Percentiles rank a stretch among this genome's conserved stretches.
These are phyloP conservation scores for Aspergillus taichungensis DNA, from an alignment of 495 filamentous ascomycete species.

Conservation along the genomic window DNA sequence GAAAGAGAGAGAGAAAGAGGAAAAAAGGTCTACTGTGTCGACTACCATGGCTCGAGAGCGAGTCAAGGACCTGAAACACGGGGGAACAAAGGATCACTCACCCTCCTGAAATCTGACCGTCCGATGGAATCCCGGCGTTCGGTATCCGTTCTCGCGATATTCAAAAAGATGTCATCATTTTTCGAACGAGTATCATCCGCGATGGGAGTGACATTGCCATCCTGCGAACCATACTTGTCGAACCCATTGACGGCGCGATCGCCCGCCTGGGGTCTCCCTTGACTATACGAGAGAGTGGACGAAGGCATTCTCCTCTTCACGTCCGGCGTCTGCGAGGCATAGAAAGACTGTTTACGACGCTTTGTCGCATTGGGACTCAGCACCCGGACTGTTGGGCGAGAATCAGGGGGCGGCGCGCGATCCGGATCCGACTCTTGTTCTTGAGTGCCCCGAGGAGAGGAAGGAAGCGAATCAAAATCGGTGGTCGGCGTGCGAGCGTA, in stretches of 20 bases:
- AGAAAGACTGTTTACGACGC: conserved; percentile 17
- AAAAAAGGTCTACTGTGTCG: too few species aligned
- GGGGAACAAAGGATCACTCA: conserved; percentile 21
- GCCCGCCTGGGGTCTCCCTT: conserved; percentile 22
- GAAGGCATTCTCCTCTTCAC: conserved; percentile 22
- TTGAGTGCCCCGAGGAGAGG: conserved; percentile 4
- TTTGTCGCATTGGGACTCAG: conserved; percentile 27
- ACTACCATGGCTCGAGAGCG: too few species aligned
- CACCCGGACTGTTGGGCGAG: conserved; percentile 8
- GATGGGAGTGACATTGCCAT: conserved; percentile 12
- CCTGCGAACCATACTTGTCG: conserved; percentile 14
- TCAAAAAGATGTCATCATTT: conserved; percentile 55
- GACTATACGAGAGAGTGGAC: conserved; percentile 12
- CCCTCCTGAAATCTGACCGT: conserved; percentile 41
- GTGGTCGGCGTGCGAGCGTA: conserved; percentile 2
- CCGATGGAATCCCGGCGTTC: conserved; percentile 36
- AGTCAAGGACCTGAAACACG: too few species aligned
- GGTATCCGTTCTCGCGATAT: conserved; percentile 50
- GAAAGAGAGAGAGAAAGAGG: neutral
- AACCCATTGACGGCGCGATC: conserved; percentile 20
- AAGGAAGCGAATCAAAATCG: conserved; percentile 3
- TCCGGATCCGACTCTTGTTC: conserved; percentile 5
- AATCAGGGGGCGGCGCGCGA: conserved; percentile 10
- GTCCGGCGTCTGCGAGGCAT: conserved; percentile 21
- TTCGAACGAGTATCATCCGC: conserved; percentile 27